Percentiles rank a stretch among this genome's conserved stretches.
Evolutionary conservation across 192 early-diverging fungal genomes (phyloP).

Genomic region (Backusella parvicylindrica): DNA sequence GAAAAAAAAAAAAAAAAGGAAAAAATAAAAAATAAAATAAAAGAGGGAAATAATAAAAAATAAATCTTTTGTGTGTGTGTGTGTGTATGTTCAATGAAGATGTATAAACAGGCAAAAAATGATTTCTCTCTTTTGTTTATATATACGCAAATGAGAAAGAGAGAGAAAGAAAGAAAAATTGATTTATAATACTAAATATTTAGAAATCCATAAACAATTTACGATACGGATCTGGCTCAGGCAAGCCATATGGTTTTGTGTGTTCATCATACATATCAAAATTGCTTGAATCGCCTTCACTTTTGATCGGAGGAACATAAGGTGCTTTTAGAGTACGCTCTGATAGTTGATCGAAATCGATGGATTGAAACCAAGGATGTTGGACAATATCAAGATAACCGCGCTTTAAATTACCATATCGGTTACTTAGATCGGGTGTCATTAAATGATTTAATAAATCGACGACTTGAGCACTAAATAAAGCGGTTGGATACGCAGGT

Average conservation of each 20-base stretch:
- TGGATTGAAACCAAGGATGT: slow-evolving; percentile 70
- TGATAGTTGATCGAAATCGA: slow-evolving; percentile 47
- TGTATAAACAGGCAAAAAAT: slow-evolving; percentile 29
- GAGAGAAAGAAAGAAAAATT: not conserved
- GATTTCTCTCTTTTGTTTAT: not conserved
- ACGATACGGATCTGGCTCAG: slow-evolving; percentile 8
- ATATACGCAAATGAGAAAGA: not conserved
- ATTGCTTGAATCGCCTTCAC: slow-evolving; percentile 44
- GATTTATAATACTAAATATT: not conserved
- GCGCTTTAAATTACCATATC: slow-evolving; percentile 52
- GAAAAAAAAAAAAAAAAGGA: not conserved
- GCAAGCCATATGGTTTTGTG: slow-evolving; percentile 20
- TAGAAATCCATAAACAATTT: slow-evolving; percentile 18
- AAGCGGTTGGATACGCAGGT: slow-evolving; percentile 69
- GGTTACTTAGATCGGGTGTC: slow-evolving; percentile 72
- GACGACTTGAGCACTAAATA: slow-evolving; percentile 61
- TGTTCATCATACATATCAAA: slow-evolving; percentile 30
- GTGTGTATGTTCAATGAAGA: not conserved
- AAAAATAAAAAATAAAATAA: not conserved
- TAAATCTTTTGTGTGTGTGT: not conserved
- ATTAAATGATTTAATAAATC: slow-evolving; percentile 75
- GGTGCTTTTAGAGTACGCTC: slow-evolving; percentile 42
- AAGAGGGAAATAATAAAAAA: not conserved
- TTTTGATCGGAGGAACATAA: slow-evolving; percentile 42
- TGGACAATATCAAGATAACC: slow-evolving; percentile 76